These are phyloP conservation scores for Aspergillus bridgeri DNA, from an alignment of 495 filamentous ascomycete species.

Conservation along the genomic window DNA sequence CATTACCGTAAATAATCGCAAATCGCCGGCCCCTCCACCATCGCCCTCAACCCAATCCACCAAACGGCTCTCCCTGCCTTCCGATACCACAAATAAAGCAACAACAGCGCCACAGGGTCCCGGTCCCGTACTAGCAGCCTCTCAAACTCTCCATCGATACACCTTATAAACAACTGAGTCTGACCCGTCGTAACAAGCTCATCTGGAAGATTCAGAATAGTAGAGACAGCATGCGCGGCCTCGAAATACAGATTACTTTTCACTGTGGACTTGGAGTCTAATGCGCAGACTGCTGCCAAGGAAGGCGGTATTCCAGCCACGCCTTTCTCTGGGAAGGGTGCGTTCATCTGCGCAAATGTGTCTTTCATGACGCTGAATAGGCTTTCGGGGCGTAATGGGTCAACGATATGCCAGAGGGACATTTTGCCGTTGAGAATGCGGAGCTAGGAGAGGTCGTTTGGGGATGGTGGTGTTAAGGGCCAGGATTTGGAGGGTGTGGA, in stretches of 20 bases:
- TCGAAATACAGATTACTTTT: conserved; percentile 39
- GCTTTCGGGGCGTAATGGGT: conserved; percentile 42
- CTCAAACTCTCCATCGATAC: conserved; percentile 29
- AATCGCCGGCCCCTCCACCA: conserved; percentile 44
- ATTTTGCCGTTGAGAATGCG: conserved; percentile 42
- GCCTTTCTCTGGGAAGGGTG: conserved; percentile 28
- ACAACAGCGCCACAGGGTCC: conserved; percentile 41
- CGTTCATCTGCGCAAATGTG: conserved; percentile 27
- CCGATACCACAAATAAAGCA: conserved; percentile 47
- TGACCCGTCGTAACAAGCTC: conserved; percentile 23
- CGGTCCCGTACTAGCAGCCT: conserved; percentile 28
- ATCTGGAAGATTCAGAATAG: conserved; percentile 24
- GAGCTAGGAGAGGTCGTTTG: conserved; percentile 45
- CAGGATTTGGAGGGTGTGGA: conserved; percentile 38
- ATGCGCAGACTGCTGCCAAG: conserved; percentile 29
- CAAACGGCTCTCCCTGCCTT: conserved; percentile 37
- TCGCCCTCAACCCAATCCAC: conserved; percentile 42
- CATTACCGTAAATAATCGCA: conserved; percentile 33
- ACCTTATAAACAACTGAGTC: conserved; percentile 23
- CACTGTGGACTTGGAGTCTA: conserved; percentile 32
- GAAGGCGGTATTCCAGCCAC: conserved; percentile 30
- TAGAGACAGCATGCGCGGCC: conserved; percentile 34
- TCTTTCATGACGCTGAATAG: conserved; percentile 36
- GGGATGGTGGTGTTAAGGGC: conserved; percentile 33
- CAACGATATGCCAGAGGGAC: conserved; percentile 35